Evolutionary conservation across 306 rosid species (phyloP).

Genomic region (Rosa chinensis): DNA sequence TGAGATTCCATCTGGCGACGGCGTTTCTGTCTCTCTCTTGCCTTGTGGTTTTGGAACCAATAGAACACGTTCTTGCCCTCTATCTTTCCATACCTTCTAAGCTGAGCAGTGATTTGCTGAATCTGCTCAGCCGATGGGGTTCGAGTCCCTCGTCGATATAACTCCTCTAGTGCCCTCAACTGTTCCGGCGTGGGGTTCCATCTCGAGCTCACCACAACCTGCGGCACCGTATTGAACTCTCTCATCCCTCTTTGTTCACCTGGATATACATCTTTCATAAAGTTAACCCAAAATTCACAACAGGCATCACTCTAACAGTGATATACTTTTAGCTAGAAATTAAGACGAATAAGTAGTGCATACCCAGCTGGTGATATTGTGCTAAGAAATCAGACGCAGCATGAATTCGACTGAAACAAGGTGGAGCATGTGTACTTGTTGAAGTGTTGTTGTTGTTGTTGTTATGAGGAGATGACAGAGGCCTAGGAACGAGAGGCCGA

Average conservation of each 20-base stretch:
- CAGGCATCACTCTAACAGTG: not conserved
- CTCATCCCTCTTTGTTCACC: conserved; percentile 55
- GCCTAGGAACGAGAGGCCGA: conserved; percentile 75
- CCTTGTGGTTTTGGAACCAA: conserved; percentile 97
- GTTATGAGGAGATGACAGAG: conserved; percentile 38
- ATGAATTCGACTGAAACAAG: conserved; percentile 44
- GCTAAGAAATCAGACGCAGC: conserved; percentile 46
- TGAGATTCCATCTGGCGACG: conserved; percentile 89
- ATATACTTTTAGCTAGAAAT: not conserved
- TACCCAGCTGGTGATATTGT: conserved; percentile 72
- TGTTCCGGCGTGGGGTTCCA: conserved; percentile 98
- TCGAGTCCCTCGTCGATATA: conserved; percentile 78
- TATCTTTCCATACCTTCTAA: conserved; percentile 74
- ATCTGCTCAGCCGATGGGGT: conserved; percentile 96
- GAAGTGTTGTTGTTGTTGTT: conserved; percentile 28
- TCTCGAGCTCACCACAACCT: conserved; percentile 78
- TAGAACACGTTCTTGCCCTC: conserved; percentile 97
- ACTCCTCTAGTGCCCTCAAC: conserved; percentile 73
- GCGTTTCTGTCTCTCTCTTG: conserved; percentile 93
- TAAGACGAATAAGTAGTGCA: not conserved
- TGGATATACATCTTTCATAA: not conserved
- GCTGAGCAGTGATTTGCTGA: conserved; percentile 86
- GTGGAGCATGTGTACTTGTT: conserved; percentile 38
- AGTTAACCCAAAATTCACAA: not conserved
- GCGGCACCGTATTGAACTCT: conserved; percentile 45